A percentile compares a stretch with the other conserved stretches of the same genome.
These are phyloP conservation scores for Suillus sp. DNA, from an alignment of 768 basidiomycete species.

Conservation along the genomic window DNA sequence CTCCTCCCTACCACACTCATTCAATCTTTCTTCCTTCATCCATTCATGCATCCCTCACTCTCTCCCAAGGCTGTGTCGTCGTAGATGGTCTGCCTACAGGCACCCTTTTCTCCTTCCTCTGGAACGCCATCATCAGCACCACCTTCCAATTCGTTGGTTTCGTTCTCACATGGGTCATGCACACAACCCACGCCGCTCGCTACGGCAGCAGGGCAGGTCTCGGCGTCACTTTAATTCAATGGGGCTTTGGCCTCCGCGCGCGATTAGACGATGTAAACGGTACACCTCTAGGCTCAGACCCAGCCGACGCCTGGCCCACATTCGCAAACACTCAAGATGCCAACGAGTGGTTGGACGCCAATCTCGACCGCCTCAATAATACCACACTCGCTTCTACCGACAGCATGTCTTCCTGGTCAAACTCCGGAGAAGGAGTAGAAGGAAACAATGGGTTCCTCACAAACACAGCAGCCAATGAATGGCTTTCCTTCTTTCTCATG, in stretches of 20 bases:
- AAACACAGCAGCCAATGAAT: conserved; percentile 81
- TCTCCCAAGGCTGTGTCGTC: conserved; percentile 69
- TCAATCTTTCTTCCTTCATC: conserved; percentile 85
- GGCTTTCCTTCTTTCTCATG: conserved; percentile 96
- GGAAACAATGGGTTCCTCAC: conserved; percentile 36
- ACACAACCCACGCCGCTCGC: conserved; percentile 91
- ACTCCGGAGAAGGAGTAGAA: conserved; percentile 28
- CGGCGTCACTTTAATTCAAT: conserved; percentile 95
- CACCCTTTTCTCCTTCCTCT: conserved; percentile 82
- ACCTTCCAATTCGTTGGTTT: conserved; percentile 98
- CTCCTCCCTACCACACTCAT: conserved; percentile 97
- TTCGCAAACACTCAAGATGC: conserved; percentile 49
- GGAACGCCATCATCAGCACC: conserved; percentile 90
- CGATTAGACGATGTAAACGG: conserved; percentile 46
- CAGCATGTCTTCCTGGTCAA: conserved; percentile 33
- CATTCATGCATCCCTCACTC: conserved; percentile 45
- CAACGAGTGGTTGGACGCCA: conserved; percentile 42
- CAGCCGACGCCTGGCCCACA: conserved; percentile 38
- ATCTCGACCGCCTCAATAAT: conserved; percentile 24
- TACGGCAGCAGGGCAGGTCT: conserved; percentile 92
- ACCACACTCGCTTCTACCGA: conserved; percentile 27
- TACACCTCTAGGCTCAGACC: conserved; percentile 34
- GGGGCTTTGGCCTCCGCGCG: conserved; percentile 80
- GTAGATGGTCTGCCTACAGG: conserved; percentile 88
- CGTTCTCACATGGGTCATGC: conserved; percentile 90